phyloP scores from a whole-genome alignment of 257 asterid species.

The Knoxia roxburghii region DNA sequence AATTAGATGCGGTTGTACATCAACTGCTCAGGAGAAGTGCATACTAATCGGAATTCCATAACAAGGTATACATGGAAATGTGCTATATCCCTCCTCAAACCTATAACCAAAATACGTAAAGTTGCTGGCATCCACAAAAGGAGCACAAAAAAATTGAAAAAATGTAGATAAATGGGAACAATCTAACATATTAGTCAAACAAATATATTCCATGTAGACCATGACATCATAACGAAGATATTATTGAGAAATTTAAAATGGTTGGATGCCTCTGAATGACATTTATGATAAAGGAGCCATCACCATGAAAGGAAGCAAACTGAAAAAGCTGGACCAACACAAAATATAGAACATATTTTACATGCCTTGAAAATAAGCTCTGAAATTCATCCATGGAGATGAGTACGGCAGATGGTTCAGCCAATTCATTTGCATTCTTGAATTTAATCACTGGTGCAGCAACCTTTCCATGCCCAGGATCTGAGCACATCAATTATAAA shows the following conservation, averaged over 20 bases:
- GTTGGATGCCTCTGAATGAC: neutral
- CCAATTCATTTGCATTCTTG: conserved; percentile 43
- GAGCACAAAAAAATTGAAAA: neutral
- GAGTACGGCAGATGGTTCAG: conserved; percentile 54
- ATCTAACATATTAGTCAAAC: neutral
- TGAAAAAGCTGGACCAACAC: neutral
- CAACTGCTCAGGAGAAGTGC: neutral
- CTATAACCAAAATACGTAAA: neutral
- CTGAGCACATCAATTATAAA: conserved; percentile 35
- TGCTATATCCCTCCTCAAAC: neutral
- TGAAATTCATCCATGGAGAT: conserved; percentile 71
- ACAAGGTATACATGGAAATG: neutral
- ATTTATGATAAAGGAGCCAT: neutral
- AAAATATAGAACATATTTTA: neutral
- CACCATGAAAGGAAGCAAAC: neutral
- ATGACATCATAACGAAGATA: neutral
- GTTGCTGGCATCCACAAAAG: neutral
- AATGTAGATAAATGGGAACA: neutral
- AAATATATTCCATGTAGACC: neutral
- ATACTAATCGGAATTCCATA: neutral
- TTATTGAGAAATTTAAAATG: neutral
- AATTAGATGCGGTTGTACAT: neutral
- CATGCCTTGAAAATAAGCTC: conserved; percentile 69
- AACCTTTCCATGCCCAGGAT: conserved; percentile 84
- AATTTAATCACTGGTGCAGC: conserved; percentile 73